These are phyloP conservation scores for Spizellomyces sp. DNA, from an alignment of 192 early-diverging fungal genomes.

Conservation along the genomic window DNA sequence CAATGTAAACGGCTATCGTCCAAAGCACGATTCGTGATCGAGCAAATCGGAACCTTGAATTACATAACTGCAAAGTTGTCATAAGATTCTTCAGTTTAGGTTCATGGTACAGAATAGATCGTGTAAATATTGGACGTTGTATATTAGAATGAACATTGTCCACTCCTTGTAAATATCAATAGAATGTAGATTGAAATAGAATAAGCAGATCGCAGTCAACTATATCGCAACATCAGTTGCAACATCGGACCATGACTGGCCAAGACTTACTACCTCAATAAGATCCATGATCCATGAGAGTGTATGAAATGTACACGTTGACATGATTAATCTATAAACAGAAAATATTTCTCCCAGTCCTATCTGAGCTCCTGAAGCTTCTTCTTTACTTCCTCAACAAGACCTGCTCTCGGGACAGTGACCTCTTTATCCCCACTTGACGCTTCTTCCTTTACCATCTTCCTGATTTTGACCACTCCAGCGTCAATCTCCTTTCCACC, in stretches of 20 bases:
- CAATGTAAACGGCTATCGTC: not conserved
- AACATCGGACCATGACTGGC: no score
- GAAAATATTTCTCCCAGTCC: no score
- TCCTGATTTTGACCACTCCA: slow-evolving; percentile 84
- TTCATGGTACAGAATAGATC: not conserved
- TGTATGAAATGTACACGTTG: no score
- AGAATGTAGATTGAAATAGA: not conserved
- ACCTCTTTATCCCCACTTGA: slow-evolving; percentile 25
- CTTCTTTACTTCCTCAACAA: slow-evolving; percentile 30
- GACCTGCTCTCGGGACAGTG: slow-evolving; percentile 8
- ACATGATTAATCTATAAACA: no score
- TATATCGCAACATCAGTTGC: no score
- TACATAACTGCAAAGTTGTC: slow-evolving; percentile 13
- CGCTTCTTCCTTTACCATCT: slow-evolving; percentile 12
- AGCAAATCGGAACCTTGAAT: slow-evolving; percentile 23
- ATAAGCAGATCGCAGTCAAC: no score
- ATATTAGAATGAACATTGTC: not conserved
- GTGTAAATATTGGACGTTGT: not conserved
- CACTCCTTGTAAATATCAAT: not conserved
- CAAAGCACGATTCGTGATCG: slow-evolving; percentile 2
- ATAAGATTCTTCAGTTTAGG: not conserved
- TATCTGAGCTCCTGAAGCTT: slow-evolving; percentile 12
- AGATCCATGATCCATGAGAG: no score
- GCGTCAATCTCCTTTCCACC: slow-evolving; percentile 78
- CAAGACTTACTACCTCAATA: no score